Evolutionary conservation across 495 filamentous ascomycete genomes (phyloP), one percentile per base, ranked within the genome.

Genomic region (Parachaetomium inaequale): DNA sequence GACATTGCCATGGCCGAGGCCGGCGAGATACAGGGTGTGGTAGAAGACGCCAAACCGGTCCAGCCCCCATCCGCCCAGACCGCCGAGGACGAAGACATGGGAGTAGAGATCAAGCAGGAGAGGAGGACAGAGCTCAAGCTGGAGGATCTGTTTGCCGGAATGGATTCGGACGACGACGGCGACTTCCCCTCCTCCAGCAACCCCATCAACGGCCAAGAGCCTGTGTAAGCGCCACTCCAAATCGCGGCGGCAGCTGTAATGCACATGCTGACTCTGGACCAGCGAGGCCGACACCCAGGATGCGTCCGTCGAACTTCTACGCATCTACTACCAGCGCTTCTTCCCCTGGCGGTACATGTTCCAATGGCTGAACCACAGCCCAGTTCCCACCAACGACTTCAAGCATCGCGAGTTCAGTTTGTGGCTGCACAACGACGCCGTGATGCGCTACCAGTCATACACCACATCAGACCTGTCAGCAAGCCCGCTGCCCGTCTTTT

Each of bases 291-390:
- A 63, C 14, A 49, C 70, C 21, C 71, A 67, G 34, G 73, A 74
- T 53, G 88, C 88, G 1, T 90, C 96, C 65, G 84, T 89, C 7
- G 90, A 92, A 67, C 79, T 93, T 15, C 88, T 98, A 85, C 83
- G 89, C 60, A 87, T 85, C 31, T 99, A 96, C 75, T 99, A 99
- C 69, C 90, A 95, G 70, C 91, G 94, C 43, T 84, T 98, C 40
- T 98, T 98, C 72, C 94, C 94, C 8, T 99, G 95, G 79, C 87
- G 94, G 34, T 87, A 90, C 66, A 86, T 97, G 26, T 98, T 97
- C 76, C 93, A 97, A 74, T 99, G 94, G 94, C 84, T 99, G 19
- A 98, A 98, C 70, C 94, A 99, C 73, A 90, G 89, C 49, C 86
- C 92, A 29, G 82, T 85, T 7, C 94, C 95, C 0, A 87, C 87